phyloP scores from a whole-genome alignment of 768 basidiomycete genomes.

The Chalciporus pseudorubinellus region DNA sequence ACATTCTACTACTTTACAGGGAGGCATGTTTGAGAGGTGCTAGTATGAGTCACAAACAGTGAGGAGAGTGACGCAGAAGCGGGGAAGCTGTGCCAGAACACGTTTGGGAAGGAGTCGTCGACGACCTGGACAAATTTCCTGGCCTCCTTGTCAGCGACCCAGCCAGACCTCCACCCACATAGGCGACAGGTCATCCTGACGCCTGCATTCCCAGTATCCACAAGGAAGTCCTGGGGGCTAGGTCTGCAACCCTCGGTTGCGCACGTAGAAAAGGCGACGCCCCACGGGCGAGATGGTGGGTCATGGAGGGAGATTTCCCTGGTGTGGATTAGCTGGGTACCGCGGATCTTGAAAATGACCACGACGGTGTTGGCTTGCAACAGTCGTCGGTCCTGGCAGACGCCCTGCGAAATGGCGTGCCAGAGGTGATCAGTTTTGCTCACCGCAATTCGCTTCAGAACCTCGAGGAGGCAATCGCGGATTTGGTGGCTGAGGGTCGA shows the following conservation, averaged over 20 bases:
- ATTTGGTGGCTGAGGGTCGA: background rate
- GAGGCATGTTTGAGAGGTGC: background rate
- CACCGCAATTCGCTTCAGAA: background rate
- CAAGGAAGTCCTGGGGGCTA: background rate
- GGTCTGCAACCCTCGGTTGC: background rate
- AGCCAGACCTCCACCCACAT: background rate
- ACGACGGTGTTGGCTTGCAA: background rate
- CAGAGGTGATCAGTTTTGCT: background rate
- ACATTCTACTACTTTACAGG: background rate
- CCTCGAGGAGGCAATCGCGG: background rate
- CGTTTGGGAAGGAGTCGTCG: background rate
- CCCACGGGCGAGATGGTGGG: slow-evolving; percentile 35
- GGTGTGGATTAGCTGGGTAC: slow-evolving; percentile 21
- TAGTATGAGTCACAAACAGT: background rate
- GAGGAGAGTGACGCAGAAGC: background rate
- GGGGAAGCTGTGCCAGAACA: background rate
- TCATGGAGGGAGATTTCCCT: slow-evolving; percentile 42
- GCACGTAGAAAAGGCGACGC: background rate
- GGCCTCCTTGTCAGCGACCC: background rate
- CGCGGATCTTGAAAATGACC: too few species aligned
- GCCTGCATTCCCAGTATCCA: background rate
- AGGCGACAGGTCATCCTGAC: background rate
- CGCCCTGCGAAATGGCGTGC: background rate
- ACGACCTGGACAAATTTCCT: background rate
- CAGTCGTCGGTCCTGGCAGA: background rate